Evolutionary conservation across 106 monocot genomes (phyloP), one percentile per base, ranked within the genome.

Genomic region (Dioscorea dumetorum): DNA sequence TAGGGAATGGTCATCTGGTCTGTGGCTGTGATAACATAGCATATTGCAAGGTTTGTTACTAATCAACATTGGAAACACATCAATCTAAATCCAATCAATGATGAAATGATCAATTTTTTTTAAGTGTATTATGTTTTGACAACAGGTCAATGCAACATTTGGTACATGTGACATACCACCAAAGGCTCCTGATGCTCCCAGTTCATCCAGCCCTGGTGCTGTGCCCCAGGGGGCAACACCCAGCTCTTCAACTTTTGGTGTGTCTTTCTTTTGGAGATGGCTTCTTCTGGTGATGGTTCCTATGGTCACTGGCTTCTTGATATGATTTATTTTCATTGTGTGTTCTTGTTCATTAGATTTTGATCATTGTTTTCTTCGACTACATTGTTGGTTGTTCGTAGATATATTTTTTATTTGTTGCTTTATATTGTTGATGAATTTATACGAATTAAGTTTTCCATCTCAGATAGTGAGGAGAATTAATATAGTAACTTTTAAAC

Each of bases 1-100:
- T 64, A 2, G 81, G 76, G 23, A 81, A 76, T 58, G 81, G 81
- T 8, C 75, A 72, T 23, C 67, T 72, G 8, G 71, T 72, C 33
- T 81, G 81, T 33, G 81, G 81, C 12, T 81, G 81, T 34, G 63
- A 76, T 15, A 59, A 72, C 49, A 63, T 81, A 28, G 71, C 66
- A 24, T 81, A 61, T 31, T 81, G 81, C 81, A 81, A 72, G 76
- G 81, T 81, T 28, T 22, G 23, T 41, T 41, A 8, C 41, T 41
- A 10, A 41, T 41, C 6, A 41, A 41, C 41, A 41, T 41, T 41
- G 6, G 3, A 41, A 41, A 41, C 41, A 41, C 41, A 41, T 10
- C 6, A 28, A 41, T 41, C 41, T 41, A 3, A 41, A 41, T 41
- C 6, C 41, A 41, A 41, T 41, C 41, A 41, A 10, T 41, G 6